Base-by-base conservation (phyloP, 75 land plant genomes). In the Larix kaempferi region DNA sequence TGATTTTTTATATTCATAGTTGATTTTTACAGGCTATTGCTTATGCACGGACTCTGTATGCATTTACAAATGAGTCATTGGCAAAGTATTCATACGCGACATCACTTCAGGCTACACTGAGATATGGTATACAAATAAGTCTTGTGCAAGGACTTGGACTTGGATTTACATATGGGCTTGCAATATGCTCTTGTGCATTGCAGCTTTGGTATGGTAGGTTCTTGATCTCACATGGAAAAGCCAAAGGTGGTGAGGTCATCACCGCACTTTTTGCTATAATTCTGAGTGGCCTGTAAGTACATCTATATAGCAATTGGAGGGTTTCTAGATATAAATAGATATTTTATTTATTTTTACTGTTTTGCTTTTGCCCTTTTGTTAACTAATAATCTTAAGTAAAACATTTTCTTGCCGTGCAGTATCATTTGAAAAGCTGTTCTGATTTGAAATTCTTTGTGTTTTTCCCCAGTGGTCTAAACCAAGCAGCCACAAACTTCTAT, bases 81-180 rank as follows among this genome's bases (percentile, higher is more conserved):
- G 99, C 95, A 41, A 98, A 98, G 63, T 95, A 95, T 76, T 92
- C 98, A 25, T 98, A 95, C 88, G 99, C 99, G 39, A 98, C 94
- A 77, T 94, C 99, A 60, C 90, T 98, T 67, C 99, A 98, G 91
- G 93, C 96, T 37, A 98, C 99, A 19, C 78, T 98, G 26, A 86
- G 94, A 79, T 98, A 95, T 86, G 99, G 99, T 22, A 94, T 98
- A 67, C 80, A 93, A 78, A 98, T 98, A 25, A 98, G 99, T 81
- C 96, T 98, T 82, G 99, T 98, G 39, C 99, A 98, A 90, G 99
- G 99, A 14, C 90, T 98, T 87, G 99, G 99, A 27, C 90, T 98
- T 71, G 99, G 99, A 72, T 95, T 98, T 74, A 98, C 98, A 27
- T 98, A 98, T 82, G 99, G 99, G 33, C 94, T 98, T 79, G 99